Percentiles rank a stretch among this genome's conserved stretches.
These are phyloP conservation scores for Eutypa lata DNA, from an alignment of 2,329 filamentous ascomycete species.

Conservation along the genomic window DNA sequence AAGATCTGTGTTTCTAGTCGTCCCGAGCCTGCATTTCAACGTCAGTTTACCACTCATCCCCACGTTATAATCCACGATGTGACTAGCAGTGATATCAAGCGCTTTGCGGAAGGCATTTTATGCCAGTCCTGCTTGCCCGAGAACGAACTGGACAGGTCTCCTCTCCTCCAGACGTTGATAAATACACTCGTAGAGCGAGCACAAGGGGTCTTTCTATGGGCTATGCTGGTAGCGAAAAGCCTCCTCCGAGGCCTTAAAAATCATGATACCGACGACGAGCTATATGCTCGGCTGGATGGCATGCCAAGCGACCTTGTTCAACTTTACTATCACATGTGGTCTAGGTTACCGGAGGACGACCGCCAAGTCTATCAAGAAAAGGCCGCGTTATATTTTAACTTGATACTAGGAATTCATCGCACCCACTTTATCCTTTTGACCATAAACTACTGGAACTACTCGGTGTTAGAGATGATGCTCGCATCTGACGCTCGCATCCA, in stretches of 20 bases:
- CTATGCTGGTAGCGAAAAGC: background rate
- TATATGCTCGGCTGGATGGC: background rate
- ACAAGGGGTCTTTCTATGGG: background rate
- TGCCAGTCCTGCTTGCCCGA: too few relatives aligned
- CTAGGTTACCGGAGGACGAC: background rate
- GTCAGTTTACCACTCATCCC: background rate
- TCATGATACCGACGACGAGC: background rate
- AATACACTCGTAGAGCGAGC: background rate
- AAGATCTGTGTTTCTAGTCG: background rate
- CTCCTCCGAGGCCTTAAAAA: background rate
- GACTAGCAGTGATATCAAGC: background rate
- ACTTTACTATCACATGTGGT: background rate
- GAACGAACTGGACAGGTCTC: too few relatives aligned
- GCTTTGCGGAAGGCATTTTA: background rate
- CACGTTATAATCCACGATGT: background rate
- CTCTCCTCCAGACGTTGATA: too few relatives aligned
- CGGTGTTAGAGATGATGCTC: background rate
- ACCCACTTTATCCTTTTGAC: background rate
- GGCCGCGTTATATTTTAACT: background rate
- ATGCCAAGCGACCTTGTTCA: background rate
- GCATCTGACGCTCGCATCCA: background rate
- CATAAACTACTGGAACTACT: too few relatives aligned
- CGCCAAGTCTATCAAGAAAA: background rate
- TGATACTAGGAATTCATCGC: background rate
- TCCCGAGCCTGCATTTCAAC: background rate